Evolutionary conservation across 352 stramenopile genomes (phyloP), one percentile per base, ranked within the genome.

Genomic region (Saprolegnia diclina): DNA sequence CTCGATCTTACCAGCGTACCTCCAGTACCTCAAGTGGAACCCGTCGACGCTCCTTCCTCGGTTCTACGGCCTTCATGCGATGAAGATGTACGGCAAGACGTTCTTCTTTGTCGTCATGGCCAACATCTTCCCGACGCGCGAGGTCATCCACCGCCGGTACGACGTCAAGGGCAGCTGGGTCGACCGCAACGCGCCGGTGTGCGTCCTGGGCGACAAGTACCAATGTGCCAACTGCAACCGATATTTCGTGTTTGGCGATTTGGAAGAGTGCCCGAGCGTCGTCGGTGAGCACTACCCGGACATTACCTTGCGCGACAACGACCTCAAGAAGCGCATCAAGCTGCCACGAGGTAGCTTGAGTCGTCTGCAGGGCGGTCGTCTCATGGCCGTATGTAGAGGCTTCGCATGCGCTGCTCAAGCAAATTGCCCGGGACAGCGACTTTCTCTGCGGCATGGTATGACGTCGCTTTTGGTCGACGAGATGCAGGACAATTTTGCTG

Each of bases 61-160:
- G 9, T 97, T 97, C 70, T 86, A 93, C 11, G 91, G 91, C 5
- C 83, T 93, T 38, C 90, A 97, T 61, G 82, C 84, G 1, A 94
- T 97, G 78, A 92, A 91, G 54, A 93, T 97, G 83, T 97, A 97
- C 72, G 89, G 89, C 7, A 81, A 95, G 57, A 89, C 86, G 44
- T 94, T 94, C 67, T 94, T 91, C 67, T 97, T 97, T 57, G 85
- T 97, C 29, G 91, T 97, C 26, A 97, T 97, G 91, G 84, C 77
- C 54, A 97, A 97, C 66, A 80, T 97, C 54, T 72, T 97, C 35
- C 85, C 87, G 76, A 92, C 86, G 14, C 77, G 75, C 0, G 81
- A 94, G 66, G 74, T 83, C 56, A 94, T 97, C 63, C 87, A 97
- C 71, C 79, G 81, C 1, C 78, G 86, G 32, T 97, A 96, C 62